Evolutionary conservation across 768 basidiomycete genomes (phyloP), one percentile per base, ranked within the genome.

Genomic region (Hygrophorus russula): DNA sequence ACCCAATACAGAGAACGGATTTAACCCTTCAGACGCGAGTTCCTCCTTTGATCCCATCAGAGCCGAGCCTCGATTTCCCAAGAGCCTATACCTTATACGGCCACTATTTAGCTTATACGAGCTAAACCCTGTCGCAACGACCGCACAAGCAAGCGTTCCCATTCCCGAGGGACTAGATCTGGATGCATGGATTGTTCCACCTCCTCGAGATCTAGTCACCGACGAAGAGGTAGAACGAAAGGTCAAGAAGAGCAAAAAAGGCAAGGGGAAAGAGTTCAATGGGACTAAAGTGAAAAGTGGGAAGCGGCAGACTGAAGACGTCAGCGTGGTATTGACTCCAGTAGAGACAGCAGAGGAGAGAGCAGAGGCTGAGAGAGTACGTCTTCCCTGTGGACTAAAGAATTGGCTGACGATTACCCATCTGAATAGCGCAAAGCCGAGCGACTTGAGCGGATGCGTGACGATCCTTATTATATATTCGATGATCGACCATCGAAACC

Each of bases 391-490:
- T 5, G 24, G 18, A 13, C 12, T 24, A 4, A 5, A 33, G 28
- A n/a, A 34, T 14, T 12, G 15, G 1, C 10, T 24, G 27, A 4
- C 30, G 28, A 4, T 43, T 32, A 45, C 37, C 18, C 18, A 27
- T 46, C 40, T 14, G 40, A n/a, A 29, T 51, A 96, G 91, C 71
- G 76, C 36, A 81, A 78, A 51, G 80, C 76, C 19, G 88, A 85
- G 51, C 73, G 88, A 24, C 63, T 80, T 38, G 90, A 82, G 39
- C 76, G 81, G 46, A 67, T 81, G 49, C 76, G 76, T 32, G 86
- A 90, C 49, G 91, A 98, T 56, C 92, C 93, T 3, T 96, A 91
- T 63, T 93, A 96, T 60, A 80, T 96, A 49, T 69, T 80, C 31
- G 83, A 87, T 50, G 74, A 77, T 33, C 63, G 58, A 42, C 65